phyloP scores from a whole-genome alignment of 352 stramenopile genomes.

The Elongisporangium prolatum region DNA sequence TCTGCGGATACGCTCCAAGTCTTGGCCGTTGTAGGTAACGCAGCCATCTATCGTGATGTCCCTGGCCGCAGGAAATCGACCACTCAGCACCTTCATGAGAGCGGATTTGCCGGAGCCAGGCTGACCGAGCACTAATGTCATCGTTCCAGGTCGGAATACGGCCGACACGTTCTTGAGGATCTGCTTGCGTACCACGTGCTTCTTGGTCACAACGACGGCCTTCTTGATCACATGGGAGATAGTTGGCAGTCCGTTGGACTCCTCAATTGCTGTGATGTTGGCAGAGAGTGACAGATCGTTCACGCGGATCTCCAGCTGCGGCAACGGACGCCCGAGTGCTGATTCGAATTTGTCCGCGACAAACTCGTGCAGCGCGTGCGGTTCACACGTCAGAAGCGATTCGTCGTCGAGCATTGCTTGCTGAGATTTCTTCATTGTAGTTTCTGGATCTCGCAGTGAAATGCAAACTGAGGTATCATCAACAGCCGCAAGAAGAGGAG shows the following conservation, averaged over 20 bases:
- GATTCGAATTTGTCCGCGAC: conserved; percentile 24
- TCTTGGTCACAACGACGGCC: conserved; percentile 22
- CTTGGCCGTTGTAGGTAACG: conserved; percentile 14
- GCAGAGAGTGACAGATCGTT: conserved; percentile 7
- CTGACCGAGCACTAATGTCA: conserved; percentile 30
- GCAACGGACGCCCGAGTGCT: conserved; percentile 30
- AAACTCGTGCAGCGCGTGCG: conserved; percentile 29
- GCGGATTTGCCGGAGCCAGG: no score
- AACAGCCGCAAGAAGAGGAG: no score
- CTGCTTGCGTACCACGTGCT: conserved; percentile 34
- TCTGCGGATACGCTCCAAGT: not conserved
- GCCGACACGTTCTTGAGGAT: conserved; percentile 46
- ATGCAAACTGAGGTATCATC: no score
- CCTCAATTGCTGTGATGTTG: conserved; percentile 15
- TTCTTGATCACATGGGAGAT: conserved; percentile 39
- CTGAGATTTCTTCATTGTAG: no score
- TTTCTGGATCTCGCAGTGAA: no score
- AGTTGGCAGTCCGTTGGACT: conserved; percentile 25
- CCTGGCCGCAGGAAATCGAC: conserved; percentile 3
- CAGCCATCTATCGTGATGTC: conserved; percentile 8
- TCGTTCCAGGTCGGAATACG: conserved; percentile 36
- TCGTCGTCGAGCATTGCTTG: no score
- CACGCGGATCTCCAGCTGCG: conserved; percentile 35
- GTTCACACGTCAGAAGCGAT: conserved; percentile 24
- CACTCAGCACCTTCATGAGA: conserved; percentile 14